phyloP scores from a whole-genome alignment of 2,329 filamentous ascomycete genomes.

The Hypoxylon sp. region DNA sequence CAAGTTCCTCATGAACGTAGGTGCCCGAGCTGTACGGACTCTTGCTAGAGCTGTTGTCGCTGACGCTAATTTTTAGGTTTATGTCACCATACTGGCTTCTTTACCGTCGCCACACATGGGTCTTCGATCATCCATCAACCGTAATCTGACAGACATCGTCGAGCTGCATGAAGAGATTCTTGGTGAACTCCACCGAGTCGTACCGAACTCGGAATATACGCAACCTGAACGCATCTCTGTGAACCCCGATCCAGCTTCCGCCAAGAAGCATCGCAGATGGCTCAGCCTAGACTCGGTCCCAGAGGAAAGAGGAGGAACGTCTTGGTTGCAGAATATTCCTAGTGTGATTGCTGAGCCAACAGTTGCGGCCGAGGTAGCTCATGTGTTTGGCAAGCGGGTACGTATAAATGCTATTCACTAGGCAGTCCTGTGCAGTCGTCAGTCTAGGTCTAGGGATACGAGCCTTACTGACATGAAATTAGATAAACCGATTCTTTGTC shows the following conservation, averaged over 20 bases:
- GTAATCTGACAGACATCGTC: slow-evolving; percentile 80
- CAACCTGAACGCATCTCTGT: slow-evolving; percentile 50
- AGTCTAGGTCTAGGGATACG: background rate
- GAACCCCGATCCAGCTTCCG: slow-evolving; percentile 32
- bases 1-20: slow-evolving; percentile 84
- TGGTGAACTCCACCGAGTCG: slow-evolving; percentile 71
- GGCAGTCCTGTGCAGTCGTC: background rate
- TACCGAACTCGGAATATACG: slow-evolving; percentile 73
- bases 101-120: slow-evolving; percentile 69
- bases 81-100: slow-evolving; percentile 78
- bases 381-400: slow-evolving; percentile 67
- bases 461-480: slow-evolving; percentile 11
- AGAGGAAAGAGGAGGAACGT: slow-evolving; percentile 49
- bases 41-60: background rate
- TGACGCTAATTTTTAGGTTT: slow-evolving; percentile 63
- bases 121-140: slow-evolving; percentile 76
- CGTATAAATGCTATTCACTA: slow-evolving; percentile 12
- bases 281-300: slow-evolving; percentile 57
- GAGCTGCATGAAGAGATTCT: slow-evolving; percentile 85
- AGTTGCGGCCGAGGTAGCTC: slow-evolving; percentile 67
- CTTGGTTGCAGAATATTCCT: slow-evolving; percentile 56
- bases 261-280: slow-evolving; percentile 55
- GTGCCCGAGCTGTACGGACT: slow-evolving; percentile 37
- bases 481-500: slow-evolving; percentile 83
- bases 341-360: slow-evolving; percentile 66